These are phyloP conservation scores for Debaryomycetaceae sp. DNA, from an alignment of 1,139 yeast genomes.

Conservation along the genomic window DNA sequence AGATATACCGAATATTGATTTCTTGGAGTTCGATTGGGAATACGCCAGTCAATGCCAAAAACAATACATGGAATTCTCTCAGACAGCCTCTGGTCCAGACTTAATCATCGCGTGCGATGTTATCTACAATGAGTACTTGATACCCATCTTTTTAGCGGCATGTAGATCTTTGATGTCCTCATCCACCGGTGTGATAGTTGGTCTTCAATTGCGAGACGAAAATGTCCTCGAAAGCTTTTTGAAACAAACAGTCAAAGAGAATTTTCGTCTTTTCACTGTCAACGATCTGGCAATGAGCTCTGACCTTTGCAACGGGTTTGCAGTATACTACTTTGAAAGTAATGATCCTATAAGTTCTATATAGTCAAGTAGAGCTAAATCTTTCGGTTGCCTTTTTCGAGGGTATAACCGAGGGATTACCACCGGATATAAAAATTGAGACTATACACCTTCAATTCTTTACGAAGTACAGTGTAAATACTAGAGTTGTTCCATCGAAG, in stretches of 20 bases:
- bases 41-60: conserved; percentile 29
- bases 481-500: background rate
- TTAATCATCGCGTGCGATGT: conserved; percentile 66
- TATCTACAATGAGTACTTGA: conserved; percentile 61
- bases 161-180: conserved; percentile 29
- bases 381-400: too few species aligned
- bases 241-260: conserved; percentile 14
- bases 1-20: conserved; percentile 25
- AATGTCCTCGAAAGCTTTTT: conserved; percentile 50
- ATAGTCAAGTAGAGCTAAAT: too few species aligned
- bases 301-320: conserved; percentile 39
- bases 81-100: conserved; percentile 25
- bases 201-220: conserved; percentile 56
- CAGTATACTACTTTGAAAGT: conserved; percentile 33
- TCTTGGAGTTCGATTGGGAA: conserved; percentile 68
- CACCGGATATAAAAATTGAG: background rate
- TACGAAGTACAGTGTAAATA: background rate
- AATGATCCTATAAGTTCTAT: background rate
- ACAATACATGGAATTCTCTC: conserved; percentile 14
- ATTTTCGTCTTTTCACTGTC: conserved; percentile 22
- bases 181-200: conserved; percentile 40
- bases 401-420: background rate
- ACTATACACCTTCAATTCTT: background rate
- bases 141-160: conserved; percentile 49
- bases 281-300: conserved; percentile 24